Base-by-base conservation (phyloP, 2,329 filamentous ascomycete species). In the Colletotrichum sp. region DNA sequence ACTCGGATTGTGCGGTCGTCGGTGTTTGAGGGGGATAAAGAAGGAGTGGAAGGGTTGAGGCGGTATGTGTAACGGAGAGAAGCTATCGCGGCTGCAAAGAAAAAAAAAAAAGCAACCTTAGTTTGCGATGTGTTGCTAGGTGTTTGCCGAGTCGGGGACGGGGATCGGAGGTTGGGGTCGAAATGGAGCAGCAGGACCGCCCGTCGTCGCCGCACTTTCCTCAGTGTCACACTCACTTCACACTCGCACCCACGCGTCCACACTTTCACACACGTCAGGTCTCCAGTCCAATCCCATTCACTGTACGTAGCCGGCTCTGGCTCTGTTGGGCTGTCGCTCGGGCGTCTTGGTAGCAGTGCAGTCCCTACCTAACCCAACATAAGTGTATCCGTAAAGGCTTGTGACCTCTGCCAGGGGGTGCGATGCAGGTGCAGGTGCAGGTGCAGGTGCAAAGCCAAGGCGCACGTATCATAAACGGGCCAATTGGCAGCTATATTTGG, bases 141-240 rank as follows among this genome's bases (percentile, higher is more conserved):
- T 59, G 73, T 34, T 72, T 71, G 52, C 72, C 70, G 65, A 66
- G 70, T 75, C 70, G 73, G 63, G 69, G 43, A 75, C 39, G 39
- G 39, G 39, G 39, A 48, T 72, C 73, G 69, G 73, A 73, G 73
- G 73, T 75, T 73, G 73, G 73, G 73, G 73, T 71, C 71, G 63
- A 61, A 65, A 73, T 74, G 72, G 68, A 75, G 70, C 24, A 70
- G 32, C 55, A 61, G 10, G 32, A 21, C 68, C 57, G 55, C 39
- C 39, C 39, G 39, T 28, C 34, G 24, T 48, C 36, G 63, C 36
- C 18, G 63, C 63, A 18, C 16, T 66, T 48, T 48, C 39, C 39
- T 36, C 39, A 48, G 39, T 48, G 39, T 43, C 39, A 43, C 39
- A 18, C 36, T 36, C 34, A 36, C 34, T 16, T 39, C 36, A 39